Percentiles rank a stretch among this genome's conserved stretches.
These are phyloP conservation scores for Cupressus sempervirens DNA, from an alignment of 75 land plant species.

Conservation along the genomic window DNA sequence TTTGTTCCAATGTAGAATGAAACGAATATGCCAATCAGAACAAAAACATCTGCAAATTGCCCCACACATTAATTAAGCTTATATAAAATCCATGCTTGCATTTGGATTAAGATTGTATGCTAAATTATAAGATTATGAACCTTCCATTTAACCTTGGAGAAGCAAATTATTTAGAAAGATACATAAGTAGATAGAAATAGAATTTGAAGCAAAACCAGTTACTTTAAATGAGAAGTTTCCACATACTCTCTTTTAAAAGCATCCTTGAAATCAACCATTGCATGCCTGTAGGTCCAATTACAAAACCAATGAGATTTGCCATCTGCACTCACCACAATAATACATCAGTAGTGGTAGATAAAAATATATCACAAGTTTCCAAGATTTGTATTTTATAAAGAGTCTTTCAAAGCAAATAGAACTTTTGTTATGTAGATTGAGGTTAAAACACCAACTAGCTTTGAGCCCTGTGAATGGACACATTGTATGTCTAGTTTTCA, in stretches of 20 bases:
- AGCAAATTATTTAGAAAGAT: background rate
- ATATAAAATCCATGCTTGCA: background rate
- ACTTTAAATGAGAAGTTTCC: background rate
- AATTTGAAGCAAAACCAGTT: background rate
- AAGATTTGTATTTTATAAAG: background rate
- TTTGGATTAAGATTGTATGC: background rate
- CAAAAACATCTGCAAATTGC: conserved; percentile 45
- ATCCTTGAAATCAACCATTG: conserved; percentile 57
- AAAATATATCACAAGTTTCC: background rate
- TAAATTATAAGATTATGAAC: background rate
- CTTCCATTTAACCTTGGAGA: background rate
- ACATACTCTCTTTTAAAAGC: conserved; percentile 61
- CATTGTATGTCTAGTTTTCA: background rate
- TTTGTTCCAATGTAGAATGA: conserved; percentile 84
- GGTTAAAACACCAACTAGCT: background rate
- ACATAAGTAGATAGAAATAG: background rate
- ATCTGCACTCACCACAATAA: conserved; percentile 43
- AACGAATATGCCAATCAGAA: conserved; percentile 49
- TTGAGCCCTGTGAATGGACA: background rate
- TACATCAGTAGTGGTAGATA: background rate
- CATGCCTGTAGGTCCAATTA: conserved; percentile 85
- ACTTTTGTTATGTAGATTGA: background rate
- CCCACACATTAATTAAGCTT: background rate
- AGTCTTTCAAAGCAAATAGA: background rate
- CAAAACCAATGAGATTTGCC: conserved; percentile 93